A percentile compares a stretch with the other conserved stretches of the same genome.
phyloP scores from a whole-genome alignment of 352 stramenopile species.

The Globisporangium megalacanthum region DNA sequence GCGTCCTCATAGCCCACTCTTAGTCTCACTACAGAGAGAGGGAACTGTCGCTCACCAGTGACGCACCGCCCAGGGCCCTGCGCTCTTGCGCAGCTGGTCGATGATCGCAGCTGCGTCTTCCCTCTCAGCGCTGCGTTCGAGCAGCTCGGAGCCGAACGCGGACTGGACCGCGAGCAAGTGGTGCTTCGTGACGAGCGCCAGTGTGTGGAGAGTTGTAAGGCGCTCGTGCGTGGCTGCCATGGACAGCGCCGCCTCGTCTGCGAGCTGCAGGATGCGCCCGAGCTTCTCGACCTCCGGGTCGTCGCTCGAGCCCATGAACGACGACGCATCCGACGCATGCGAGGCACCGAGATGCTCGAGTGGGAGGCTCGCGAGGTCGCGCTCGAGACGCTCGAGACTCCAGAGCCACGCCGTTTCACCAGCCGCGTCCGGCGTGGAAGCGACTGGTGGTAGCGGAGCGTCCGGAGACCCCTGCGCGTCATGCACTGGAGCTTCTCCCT shows the following conservation, averaged over 20 bases:
- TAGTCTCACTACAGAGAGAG: too few relatives aligned
- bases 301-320: not conserved
- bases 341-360: not conserved
- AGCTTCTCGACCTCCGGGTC: not conserved
- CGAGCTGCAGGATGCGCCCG: slow-evolving; percentile 11
- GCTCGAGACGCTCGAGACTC: slow-evolving; percentile 7
- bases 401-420: not conserved
- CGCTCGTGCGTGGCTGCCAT: slow-evolving; percentile 2
- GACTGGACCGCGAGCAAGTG: slow-evolving; percentile 23
- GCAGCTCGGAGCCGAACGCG: slow-evolving; percentile 19
- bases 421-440: too few relatives aligned
- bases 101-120: slow-evolving; percentile 4
- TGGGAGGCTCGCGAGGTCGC: slow-evolving; percentile 4
- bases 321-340: not conserved
- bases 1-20: too few relatives aligned
- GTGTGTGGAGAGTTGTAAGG: slow-evolving; percentile 23
- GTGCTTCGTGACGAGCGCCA: slow-evolving; percentile 34
- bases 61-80: slow-evolving; percentile 9
- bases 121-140: not conserved
- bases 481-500: not conserved
- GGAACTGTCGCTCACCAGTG: too few relatives aligned
- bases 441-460: too few relatives aligned
- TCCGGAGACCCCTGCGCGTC: not conserved
- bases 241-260: slow-evolving; percentile 4
- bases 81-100: slow-evolving; percentile 2